phyloP scores from a whole-genome alignment of 164 flowering plant genomes.

The Vitis vinifera region DNA sequence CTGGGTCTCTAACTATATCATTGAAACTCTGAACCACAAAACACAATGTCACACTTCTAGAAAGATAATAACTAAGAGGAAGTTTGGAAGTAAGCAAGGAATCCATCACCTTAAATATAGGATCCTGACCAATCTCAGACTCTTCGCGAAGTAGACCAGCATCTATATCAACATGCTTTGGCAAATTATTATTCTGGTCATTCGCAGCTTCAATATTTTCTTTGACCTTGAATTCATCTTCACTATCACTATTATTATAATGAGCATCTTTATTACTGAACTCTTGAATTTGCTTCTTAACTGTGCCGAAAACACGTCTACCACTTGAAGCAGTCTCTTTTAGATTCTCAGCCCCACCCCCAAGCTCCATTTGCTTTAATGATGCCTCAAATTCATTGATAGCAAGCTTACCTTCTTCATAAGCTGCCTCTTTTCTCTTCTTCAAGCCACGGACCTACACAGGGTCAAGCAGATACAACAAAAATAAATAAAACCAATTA shows the following conservation, averaged over 20 bases:
- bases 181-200: constrained; percentile 17
- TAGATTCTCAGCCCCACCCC: constrained; percentile 23
- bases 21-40: constrained; percentile 49
- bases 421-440: constrained; percentile 65
- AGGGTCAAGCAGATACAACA: constrained; percentile 1
- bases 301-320: constrained; percentile 70
- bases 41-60: background rate
- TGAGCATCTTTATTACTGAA: constrained; percentile 21
- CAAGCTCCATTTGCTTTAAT: constrained; percentile 41
- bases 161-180: constrained; percentile 40
- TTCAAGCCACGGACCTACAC: constrained; percentile 69
- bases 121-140: constrained; percentile 25
- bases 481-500: background rate
- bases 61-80: background rate
- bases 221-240: constrained; percentile 45
- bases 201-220: constrained; percentile 30
- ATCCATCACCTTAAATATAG: constrained; percentile 55
- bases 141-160: constrained; percentile 38
- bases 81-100: background rate
- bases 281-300: constrained; percentile 34
- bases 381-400: constrained; percentile 71
- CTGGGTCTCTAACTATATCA: constrained; percentile 54
- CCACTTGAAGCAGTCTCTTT: constrained; percentile 44
- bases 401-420: constrained; percentile 73
- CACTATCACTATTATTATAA: constrained; percentile 57